A percentile compares a stretch with the other conserved stretches of the same genome.
phyloP scores from a whole-genome alignment of 805 yeast genomes.

The Myxozyma sirexii region DNA sequence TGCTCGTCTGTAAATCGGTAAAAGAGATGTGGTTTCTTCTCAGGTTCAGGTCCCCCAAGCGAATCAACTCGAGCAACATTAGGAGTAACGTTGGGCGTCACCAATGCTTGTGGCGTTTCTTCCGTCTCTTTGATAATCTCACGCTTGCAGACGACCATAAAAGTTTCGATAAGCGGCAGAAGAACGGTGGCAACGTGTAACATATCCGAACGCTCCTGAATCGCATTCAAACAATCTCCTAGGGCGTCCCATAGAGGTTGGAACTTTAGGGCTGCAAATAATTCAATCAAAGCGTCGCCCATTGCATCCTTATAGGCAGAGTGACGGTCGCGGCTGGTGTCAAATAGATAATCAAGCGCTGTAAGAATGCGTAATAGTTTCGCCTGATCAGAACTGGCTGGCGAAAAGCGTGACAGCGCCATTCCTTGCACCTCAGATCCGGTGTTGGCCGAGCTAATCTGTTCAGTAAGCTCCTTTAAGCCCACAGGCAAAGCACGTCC shows the following conservation, averaged over 20 bases:
- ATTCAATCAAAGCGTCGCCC: slow-evolving; percentile 52
- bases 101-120: background rate
- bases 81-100: background rate
- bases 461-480: slow-evolving; percentile 52
- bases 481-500: slow-evolving; percentile 61
- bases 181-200: slow-evolving; percentile 74
- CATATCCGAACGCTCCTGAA: slow-evolving; percentile 61
- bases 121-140: slow-evolving; percentile 19
- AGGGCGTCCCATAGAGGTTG: slow-evolving; percentile 85
- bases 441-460: slow-evolving; percentile 46
- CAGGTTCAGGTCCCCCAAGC: background rate
- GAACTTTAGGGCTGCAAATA: slow-evolving; percentile 70
- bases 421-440: slow-evolving; percentile 56
- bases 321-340: slow-evolving; percentile 42
- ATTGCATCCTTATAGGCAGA: slow-evolving; percentile 12
- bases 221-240: slow-evolving; percentile 66
- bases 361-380: slow-evolving; percentile 83
- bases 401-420: slow-evolving; percentile 67
- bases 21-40: slow-evolving; percentile 49
- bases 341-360: slow-evolving; percentile 81
- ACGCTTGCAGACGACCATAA: slow-evolving; percentile 94
- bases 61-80: slow-evolving; percentile 1
- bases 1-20: slow-evolving; percentile 88
- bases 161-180: slow-evolving; percentile 83
- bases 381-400: slow-evolving; percentile 84